phyloP scores from a whole-genome alignment of 108 stramenopile genomes.

The Cyclotella choctawhatcheeana region DNA sequence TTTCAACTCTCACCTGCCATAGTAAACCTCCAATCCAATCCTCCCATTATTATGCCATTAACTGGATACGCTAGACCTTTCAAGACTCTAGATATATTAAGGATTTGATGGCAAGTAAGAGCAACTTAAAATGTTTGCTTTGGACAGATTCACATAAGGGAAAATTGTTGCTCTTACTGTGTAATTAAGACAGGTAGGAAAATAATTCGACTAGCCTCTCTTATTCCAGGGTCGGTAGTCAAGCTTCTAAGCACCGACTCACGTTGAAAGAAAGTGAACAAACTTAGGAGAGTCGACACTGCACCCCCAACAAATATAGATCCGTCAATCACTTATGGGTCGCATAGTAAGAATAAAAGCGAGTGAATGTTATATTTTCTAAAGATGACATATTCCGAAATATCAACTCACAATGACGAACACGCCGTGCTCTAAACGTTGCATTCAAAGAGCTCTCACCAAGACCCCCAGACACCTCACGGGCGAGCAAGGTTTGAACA shows the following conservation, averaged over 20 bases:
- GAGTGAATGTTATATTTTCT: not conserved
- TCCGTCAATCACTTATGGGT: conserved; percentile 61
- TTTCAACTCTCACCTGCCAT: conserved; percentile 46
- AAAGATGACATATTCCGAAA: not conserved
- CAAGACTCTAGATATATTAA: conserved; percentile 35
- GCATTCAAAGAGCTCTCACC: conserved; percentile 16
- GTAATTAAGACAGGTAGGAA: conserved; percentile 87
- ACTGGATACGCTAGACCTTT: conserved; percentile 93
- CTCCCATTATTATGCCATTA: conserved; percentile 94
- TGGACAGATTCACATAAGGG: too few species aligned
- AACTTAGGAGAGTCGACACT: conserved; percentile 66
- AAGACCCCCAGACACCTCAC: conserved; percentile 73
- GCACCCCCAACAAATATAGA: conserved; percentile 74
- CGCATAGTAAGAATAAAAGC: not conserved
- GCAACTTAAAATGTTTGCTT: too few species aligned
- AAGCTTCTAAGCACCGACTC: conserved; percentile 76
- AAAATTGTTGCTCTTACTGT: conserved; percentile 64
- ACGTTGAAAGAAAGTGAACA: conserved; percentile 76
- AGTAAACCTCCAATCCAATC: conserved; percentile 88
- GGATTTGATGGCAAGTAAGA: too few species aligned
- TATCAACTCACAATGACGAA: conserved; percentile 55
- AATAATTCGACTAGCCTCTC: conserved; percentile 68
- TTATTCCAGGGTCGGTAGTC: conserved; percentile 79
- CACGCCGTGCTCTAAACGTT: conserved; percentile 43
- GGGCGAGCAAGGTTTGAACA: conserved; percentile 83